Evolutionary conservation across 2,329 filamentous ascomycete genomes (phyloP).

Genomic region (Alternaria arborescens): DNA sequence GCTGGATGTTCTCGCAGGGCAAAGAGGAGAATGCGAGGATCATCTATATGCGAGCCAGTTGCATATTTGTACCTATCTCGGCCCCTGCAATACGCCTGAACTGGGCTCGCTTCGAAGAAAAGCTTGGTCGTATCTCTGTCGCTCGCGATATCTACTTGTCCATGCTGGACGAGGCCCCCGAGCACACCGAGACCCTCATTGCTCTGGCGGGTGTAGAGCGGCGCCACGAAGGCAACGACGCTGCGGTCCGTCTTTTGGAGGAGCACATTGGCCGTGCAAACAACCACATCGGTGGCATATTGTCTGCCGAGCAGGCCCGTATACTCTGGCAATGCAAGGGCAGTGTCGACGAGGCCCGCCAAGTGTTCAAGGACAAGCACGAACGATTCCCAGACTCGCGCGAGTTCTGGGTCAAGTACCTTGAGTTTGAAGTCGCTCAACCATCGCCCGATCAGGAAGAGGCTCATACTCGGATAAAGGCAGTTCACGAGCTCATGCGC

Average conservation of each 20-base stretch:
- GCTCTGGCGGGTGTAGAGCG: slow-evolving; percentile 88
- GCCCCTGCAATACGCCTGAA: slow-evolving; percentile 84
- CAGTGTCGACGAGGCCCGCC: slow-evolving; percentile 79
- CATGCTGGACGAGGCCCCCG: slow-evolving; percentile 78
- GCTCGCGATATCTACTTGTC: slow-evolving; percentile 86
- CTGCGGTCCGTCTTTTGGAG: slow-evolving; percentile 84
- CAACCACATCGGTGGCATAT: slow-evolving; percentile 81
- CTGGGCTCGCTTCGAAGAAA: slow-evolving; percentile 95
- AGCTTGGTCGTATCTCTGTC: slow-evolving; percentile 76
- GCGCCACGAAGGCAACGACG: slow-evolving; percentile 82
- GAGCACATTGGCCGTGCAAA: slow-evolving; percentile 77
- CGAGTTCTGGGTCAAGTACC: slow-evolving; percentile 88
- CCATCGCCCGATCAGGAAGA: slow-evolving; percentile 73
- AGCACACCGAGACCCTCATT: slow-evolving; percentile 85
- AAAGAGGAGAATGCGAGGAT: slow-evolving; percentile 91
- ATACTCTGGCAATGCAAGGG: slow-evolving; percentile 90
- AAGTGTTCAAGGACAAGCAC: slow-evolving; percentile 82
- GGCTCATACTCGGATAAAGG: slow-evolving; percentile 75
- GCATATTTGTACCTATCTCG: slow-evolving; percentile 85
- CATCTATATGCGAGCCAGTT: slow-evolving; percentile 88
- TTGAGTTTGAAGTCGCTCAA: slow-evolving; percentile 88
- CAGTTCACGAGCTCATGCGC: slow-evolving; percentile 78
- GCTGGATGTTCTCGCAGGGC: slow-evolving; percentile 81
- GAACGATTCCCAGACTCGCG: slow-evolving; percentile 86
- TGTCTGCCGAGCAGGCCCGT: slow-evolving; percentile 88